Conservation (phyloP, 768 basidiomycete genomes). For the Saitozyma sp. region DNA sequence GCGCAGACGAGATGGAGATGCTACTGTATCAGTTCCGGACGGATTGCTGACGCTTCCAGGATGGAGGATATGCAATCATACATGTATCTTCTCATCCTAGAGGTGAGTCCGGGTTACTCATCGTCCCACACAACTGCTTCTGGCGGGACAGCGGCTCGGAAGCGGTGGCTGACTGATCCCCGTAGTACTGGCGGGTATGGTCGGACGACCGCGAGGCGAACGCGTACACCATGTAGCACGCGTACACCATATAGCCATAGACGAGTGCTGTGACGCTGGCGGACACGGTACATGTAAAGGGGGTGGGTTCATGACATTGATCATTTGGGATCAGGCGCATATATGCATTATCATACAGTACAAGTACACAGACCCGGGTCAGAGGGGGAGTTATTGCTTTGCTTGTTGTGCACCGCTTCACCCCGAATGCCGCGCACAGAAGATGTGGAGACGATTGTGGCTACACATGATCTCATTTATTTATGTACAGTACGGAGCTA, state of each 20-base stretch:
- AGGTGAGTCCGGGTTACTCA: conserved; percentile 24
- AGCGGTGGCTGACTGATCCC: too few species aligned
- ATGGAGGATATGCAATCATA: conserved; percentile 47
- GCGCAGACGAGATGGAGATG: too few species aligned
- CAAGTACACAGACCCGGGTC: not conserved
- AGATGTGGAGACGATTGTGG: not conserved
- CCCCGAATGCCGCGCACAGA: too few species aligned
- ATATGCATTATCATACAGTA: not conserved
- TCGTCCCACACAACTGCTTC: not conserved
- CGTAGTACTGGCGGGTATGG: conserved; percentile 34
- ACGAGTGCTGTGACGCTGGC: too few species aligned
- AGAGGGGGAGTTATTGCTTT: not conserved
- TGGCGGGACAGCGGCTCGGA: not conserved
- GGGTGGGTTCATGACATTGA: not conserved
- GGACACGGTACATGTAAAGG: not conserved
- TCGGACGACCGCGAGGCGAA: conserved; percentile 26
- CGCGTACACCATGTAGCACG: conserved; percentile 8
- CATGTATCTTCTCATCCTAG: conserved; percentile 39
- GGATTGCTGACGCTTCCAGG: conserved; percentile 12
- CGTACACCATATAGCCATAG: conserved; percentile 5
- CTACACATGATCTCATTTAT: not conserved
- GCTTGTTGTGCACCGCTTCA: not conserved
- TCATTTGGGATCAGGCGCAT: not conserved
- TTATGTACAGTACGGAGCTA: not conserved
- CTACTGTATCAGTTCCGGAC: not conserved